These are phyloP conservation scores for Arctostaphylos glauca DNA, from an alignment of 148 eudicot genomes.

Conservation along the genomic window DNA sequence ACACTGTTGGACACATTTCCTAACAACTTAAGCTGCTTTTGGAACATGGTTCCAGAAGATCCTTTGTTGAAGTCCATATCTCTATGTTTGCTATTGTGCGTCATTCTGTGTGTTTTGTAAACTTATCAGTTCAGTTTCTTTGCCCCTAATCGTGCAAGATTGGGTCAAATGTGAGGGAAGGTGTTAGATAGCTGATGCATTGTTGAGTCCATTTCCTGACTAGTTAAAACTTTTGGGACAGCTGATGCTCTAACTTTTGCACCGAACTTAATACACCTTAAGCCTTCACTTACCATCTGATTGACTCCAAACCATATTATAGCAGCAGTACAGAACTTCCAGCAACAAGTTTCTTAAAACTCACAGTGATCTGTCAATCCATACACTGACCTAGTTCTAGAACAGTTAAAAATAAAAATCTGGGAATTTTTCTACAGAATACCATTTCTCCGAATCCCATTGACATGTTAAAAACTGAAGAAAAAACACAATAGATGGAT, in stretches of 20 bases:
- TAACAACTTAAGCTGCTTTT: background rate
- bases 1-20: background rate
- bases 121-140: background rate
- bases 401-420: background rate
- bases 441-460: background rate
- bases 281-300: background rate
- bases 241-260: background rate
- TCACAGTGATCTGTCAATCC: background rate
- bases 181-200: background rate
- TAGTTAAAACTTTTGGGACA: background rate
- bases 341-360: background rate
- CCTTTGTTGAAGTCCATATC: background rate
- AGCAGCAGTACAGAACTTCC: background rate
- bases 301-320: background rate
- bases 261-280: background rate
- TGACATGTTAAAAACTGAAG: background rate
- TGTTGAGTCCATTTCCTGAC: background rate
- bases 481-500: background rate
- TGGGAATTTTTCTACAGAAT: background rate
- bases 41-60: background rate
- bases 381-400: background rate
- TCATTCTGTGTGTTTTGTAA: background rate
- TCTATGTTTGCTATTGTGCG: background rate
- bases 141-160: background rate
- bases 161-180: background rate